phyloP scores from a whole-genome alignment of 345 rosid genomes.

The Cardamine occulta region DNA sequence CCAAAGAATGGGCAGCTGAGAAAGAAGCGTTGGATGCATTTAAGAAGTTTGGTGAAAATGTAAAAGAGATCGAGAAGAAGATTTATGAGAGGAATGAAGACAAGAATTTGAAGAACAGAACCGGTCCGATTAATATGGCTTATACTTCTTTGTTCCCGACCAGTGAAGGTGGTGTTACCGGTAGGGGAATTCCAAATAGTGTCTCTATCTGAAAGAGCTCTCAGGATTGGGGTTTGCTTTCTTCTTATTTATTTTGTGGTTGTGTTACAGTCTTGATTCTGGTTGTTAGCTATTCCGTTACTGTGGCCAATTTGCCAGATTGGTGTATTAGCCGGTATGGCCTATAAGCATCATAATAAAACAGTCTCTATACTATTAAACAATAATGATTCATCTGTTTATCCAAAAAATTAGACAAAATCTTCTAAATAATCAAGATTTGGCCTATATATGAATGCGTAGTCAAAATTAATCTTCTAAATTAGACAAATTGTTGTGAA shows the following conservation, averaged over 20 bases:
- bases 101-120: slow-evolving; percentile 51
- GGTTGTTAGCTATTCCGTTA: not conserved
- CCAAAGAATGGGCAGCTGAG: slow-evolving; percentile 62
- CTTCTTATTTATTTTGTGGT: not conserved
- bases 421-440: not conserved
- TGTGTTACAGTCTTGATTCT: not conserved
- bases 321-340: slow-evolving; percentile 6
- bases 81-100: slow-evolving; percentile 50
- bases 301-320: not conserved
- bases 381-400: no score
- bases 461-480: no score
- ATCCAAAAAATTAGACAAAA: no score
- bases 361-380: not conserved
- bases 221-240: not conserved
- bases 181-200: slow-evolving; percentile 70
- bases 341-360: not conserved
- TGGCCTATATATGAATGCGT: no score
- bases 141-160: slow-evolving; percentile 59
- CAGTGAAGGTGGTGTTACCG: slow-evolving; percentile 56
- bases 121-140: slow-evolving; percentile 58
- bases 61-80: slow-evolving; percentile 53
- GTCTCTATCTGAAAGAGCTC: slow-evolving; percentile 51
- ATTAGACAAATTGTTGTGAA: not conserved
- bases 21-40: slow-evolving; percentile 49
- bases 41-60: slow-evolving; percentile 50